These are phyloP conservation scores for Oenanthe javanica DNA, from an alignment of 140 eudicot species.

Conservation along the genomic window DNA sequence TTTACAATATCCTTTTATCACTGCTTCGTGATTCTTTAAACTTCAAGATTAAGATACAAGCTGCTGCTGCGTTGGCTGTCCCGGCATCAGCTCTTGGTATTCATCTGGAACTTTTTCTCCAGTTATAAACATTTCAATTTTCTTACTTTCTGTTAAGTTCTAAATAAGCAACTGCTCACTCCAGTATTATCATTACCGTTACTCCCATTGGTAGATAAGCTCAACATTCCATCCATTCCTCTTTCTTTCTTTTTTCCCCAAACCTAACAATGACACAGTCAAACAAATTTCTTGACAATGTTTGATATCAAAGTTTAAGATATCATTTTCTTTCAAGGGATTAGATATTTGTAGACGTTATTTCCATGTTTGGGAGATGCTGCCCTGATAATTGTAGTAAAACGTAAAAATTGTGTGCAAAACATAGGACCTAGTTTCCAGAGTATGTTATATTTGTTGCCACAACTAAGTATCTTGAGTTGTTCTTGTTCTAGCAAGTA, in stretches of 20 bases:
- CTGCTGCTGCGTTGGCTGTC: conserved; percentile 95
- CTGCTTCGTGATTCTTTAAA: conserved; percentile 87
- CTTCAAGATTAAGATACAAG: conserved; percentile 92
- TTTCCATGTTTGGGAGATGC: not conserved
- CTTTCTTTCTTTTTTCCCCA: not conserved
- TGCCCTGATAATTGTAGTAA: not conserved
- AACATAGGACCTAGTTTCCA: not conserved
- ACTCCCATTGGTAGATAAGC: not conserved
- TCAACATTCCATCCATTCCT: not conserved
- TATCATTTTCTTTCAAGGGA: not conserved
- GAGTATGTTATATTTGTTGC: not conserved
- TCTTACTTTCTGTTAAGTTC: not conserved
- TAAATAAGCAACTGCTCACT: not conserved
- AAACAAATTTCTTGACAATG: not conserved
- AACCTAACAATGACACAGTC: not conserved
- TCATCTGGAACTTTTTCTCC: not conserved
- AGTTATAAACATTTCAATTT: not conserved
- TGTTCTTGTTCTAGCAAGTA: not conserved
- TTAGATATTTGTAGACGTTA: not conserved
- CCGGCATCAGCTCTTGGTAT: conserved; percentile 63
- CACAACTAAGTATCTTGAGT: not conserved
- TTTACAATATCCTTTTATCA: conserved; percentile 69
- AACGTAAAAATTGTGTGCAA: not conserved
- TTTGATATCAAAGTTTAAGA: not conserved
- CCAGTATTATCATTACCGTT: not conserved